Conservation (phyloP, 148 eudicot genomes). For the Vaccinium macrocarpon region DNA sequence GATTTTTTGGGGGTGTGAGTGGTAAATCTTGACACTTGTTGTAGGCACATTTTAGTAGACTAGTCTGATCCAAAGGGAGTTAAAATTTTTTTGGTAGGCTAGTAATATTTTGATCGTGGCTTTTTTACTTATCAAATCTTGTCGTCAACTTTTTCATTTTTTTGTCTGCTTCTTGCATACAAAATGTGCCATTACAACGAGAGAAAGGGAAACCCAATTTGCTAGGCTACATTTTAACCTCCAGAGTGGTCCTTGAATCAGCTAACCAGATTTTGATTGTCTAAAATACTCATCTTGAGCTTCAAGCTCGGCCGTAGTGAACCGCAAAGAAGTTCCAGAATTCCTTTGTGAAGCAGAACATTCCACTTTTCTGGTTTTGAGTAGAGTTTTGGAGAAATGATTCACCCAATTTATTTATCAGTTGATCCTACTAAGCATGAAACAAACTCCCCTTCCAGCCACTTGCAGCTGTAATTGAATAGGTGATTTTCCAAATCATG, state of each 20-base stretch:
- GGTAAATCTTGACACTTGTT: background rate
- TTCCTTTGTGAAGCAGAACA: background rate
- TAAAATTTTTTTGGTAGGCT: background rate
- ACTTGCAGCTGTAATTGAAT: background rate
- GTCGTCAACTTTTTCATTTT: background rate
- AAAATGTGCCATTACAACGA: background rate
- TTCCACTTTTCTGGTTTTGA: background rate
- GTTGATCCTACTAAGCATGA: background rate
- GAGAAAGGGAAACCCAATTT: background rate
- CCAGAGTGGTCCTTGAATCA: background rate
- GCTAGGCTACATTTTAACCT: too few species aligned
- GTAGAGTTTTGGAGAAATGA: background rate
- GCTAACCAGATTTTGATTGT: background rate
- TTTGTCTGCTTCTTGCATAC: too few species aligned
- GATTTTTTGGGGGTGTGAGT: background rate
- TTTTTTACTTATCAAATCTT: background rate
- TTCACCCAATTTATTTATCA: background rate
- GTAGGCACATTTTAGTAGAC: background rate
- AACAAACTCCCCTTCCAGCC: too few species aligned
- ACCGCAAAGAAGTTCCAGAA: background rate
- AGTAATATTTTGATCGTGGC: background rate
- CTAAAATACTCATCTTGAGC: background rate
- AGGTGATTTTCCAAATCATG: background rate
- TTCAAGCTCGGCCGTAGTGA: background rate
- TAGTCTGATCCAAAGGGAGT: background rate